phyloP scores from a whole-genome alignment of 495 filamentous ascomycete genomes.

The Sabuloglossum arenarium region DNA sequence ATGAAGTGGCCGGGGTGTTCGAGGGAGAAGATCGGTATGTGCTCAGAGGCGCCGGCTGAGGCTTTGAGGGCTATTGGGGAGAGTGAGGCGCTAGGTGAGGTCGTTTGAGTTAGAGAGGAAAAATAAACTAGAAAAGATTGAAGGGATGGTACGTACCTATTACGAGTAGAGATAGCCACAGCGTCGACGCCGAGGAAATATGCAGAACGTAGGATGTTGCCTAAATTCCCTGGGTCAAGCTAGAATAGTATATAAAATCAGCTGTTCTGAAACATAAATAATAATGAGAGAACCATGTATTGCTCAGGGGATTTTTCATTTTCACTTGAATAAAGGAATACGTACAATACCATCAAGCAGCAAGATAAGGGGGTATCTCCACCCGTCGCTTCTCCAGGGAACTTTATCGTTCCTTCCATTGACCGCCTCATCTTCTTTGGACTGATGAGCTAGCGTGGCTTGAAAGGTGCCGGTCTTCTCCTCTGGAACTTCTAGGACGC shows the following conservation, averaged over 20 bases:
- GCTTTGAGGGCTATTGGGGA: conserved; percentile 65
- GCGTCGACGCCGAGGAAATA: conserved; percentile 62
- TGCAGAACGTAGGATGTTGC: conserved; percentile 67
- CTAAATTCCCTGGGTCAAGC: conserved; percentile 74
- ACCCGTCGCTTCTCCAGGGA: conserved; percentile 12
- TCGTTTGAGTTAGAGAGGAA: too few relatives aligned
- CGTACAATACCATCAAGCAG: conserved; percentile 54
- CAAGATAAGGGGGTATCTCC: conserved; percentile 55
- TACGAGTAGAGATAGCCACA: conserved; percentile 15
- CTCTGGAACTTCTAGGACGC: conserved; percentile 28
- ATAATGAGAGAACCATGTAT: too few relatives aligned
- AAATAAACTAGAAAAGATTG: too few relatives aligned
- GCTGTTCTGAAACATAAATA: background rate
- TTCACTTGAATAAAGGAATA: background rate
- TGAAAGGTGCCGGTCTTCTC: conserved; percentile 24
- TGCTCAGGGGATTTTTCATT: background rate
- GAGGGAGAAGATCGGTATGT: conserved; percentile 46
- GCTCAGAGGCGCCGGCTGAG: conserved; percentile 68
- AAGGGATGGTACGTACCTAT: too few relatives aligned
- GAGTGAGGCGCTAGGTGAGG: conserved; percentile 54
- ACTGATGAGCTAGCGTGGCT: conserved; percentile 44
- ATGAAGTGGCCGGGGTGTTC: conserved; percentile 47
- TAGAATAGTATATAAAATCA: conserved; percentile 4
- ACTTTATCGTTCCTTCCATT: conserved; percentile 36
- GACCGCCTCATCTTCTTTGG: conserved; percentile 44